phyloP scores from a whole-genome alignment of 169 alveolate species.

The Eimeria acervulina region DNA sequence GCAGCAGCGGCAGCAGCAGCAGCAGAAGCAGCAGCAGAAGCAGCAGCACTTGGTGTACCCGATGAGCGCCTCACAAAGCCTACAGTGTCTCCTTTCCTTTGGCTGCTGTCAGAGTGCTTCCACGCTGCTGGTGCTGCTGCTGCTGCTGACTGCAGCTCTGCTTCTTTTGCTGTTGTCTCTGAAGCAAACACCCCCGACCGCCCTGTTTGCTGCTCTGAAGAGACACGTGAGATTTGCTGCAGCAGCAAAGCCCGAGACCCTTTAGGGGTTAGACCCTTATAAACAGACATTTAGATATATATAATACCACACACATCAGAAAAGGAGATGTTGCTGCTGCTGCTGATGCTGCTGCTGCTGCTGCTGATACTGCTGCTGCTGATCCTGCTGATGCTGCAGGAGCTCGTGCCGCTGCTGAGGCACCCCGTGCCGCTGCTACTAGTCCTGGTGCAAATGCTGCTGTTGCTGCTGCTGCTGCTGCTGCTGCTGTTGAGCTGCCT shows the following conservation, averaged over 20 bases:
- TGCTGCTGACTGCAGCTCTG: background rate
- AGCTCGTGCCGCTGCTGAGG: conserved; percentile 27
- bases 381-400: background rate
- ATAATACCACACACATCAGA: too few species aligned
- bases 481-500: too few species aligned
- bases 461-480: conserved; percentile 45
- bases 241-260: background rate
- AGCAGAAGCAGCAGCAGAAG: too few species aligned
- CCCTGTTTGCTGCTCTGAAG: background rate
- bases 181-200: background rate
- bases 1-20: too few species aligned
- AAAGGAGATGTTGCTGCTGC: background rate
- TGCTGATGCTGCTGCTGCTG: conserved; percentile 28
- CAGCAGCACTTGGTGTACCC: background rate
- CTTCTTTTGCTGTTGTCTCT: too few species aligned
- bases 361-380: background rate
- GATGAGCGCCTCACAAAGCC: background rate
- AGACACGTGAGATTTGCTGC: background rate
- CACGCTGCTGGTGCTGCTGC: background rate
- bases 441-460: background rate
- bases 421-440: background rate
- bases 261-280: background rate
- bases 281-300: background rate
- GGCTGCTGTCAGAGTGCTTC: background rate
- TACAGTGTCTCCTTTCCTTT: background rate